Evolutionary conservation across 805 yeast species (phyloP).

Genomic region (Brettanomyces naardenensis): DNA sequence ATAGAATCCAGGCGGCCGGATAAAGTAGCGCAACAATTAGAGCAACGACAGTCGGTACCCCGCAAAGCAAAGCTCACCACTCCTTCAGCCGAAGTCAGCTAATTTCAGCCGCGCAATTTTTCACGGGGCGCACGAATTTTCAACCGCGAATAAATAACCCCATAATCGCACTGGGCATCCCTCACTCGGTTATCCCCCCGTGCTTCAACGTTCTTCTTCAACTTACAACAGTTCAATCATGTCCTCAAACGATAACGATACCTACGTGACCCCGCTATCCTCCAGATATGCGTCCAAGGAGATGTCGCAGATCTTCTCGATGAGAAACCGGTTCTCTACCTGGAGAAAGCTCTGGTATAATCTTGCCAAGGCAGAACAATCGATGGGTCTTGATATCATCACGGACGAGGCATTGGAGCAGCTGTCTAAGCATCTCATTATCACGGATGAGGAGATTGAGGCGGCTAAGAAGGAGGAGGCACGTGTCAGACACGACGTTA

Average conservation of each 20-base stretch:
- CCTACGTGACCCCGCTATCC: conserved; percentile 87
- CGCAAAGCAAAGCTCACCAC: too few relatives aligned
- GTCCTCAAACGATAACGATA: conserved; percentile 46
- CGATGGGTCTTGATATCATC: conserved; percentile 77
- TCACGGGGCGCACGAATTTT: too few relatives aligned
- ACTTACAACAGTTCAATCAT: too few relatives aligned
- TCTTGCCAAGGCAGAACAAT: conserved; percentile 91
- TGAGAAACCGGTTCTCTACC: conserved; percentile 90
- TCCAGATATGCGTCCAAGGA: conserved; percentile 97
- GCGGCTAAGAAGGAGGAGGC: conserved; percentile 92
- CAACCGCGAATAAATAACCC: too few relatives aligned
- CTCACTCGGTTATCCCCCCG: too few relatives aligned
- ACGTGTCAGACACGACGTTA: conserved; percentile 96
- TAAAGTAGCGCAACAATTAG: too few relatives aligned
- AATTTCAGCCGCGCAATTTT: too few relatives aligned
- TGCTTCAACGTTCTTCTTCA: too few relatives aligned
- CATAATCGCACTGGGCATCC: too few relatives aligned
- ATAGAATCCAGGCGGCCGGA: too few relatives aligned
- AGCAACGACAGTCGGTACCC: too few relatives aligned
- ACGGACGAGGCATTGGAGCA: conserved; percentile 88
- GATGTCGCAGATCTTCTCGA: conserved; percentile 88
- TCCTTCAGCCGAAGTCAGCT: too few relatives aligned
- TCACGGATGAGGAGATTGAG: conserved; percentile 89
- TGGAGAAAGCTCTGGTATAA: conserved; percentile 98
- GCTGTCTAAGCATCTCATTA: conserved; percentile 67